Conservation (phyloP, 2,329 filamentous ascomycete species). For the Fusarium sp. region DNA sequence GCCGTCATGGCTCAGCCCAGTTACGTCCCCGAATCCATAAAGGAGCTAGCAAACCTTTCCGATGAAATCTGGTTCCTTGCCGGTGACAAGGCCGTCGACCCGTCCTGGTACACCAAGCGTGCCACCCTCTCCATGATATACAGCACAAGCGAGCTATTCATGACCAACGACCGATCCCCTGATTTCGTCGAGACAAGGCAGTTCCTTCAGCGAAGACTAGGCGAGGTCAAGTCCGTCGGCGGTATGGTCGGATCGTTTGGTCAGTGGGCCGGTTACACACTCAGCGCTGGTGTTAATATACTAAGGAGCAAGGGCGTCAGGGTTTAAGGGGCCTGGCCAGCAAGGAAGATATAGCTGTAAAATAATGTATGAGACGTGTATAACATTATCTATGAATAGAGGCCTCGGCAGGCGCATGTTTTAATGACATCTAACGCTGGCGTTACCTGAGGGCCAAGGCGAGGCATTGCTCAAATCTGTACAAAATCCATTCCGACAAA, state of each 20-base stretch:
- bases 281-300: conserved; percentile 79
- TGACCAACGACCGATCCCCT: conserved; percentile 85
- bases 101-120: conserved; percentile 82
- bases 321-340: conserved; percentile 61
- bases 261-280: conserved; percentile 86
- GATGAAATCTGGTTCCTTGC: conserved; percentile 93
- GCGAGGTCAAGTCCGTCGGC: conserved; percentile 72
- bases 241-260: conserved; percentile 70
- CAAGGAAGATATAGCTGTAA: conserved; percentile 26
- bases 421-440: conserved; percentile 9
- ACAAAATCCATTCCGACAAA: conserved; percentile 7
- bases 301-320: conserved; percentile 87
- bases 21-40: conserved; percentile 78
- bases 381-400: conserved; percentile 28
- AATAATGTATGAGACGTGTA: conserved; percentile 42
- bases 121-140: conserved; percentile 66
- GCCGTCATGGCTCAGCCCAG: conserved; percentile 88
- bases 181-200: conserved; percentile 80
- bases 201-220: conserved; percentile 80
- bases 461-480: conserved; percentile 4
- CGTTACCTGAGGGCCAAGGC: not conserved
- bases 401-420: conserved; percentile 12
- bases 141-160: conserved; percentile 86
- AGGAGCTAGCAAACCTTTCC: conserved; percentile 81
- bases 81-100: conserved; percentile 83